Evolutionary conservation across 169 alveolate species (phyloP).

Genomic region (Plasmodium malariae): DNA sequence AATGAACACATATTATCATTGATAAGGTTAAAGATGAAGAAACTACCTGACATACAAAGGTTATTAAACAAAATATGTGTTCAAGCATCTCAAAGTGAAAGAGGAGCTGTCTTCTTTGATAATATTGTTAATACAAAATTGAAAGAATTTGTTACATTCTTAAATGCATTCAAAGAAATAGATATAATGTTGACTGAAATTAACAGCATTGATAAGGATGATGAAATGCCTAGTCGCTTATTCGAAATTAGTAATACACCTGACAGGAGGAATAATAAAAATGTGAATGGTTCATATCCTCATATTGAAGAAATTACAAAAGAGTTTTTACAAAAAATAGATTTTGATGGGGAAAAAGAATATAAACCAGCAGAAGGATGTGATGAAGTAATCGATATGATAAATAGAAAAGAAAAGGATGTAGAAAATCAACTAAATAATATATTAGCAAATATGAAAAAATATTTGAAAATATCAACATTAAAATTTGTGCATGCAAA

Average conservation of each 20-base stretch:
- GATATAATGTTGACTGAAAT: constrained; percentile 78
- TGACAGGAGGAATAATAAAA: constrained; percentile 19
- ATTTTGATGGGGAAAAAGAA: constrained; percentile 80
- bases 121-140: constrained; percentile 83
- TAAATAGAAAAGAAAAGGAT: constrained; percentile 42
- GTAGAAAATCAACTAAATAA: constrained; percentile 54
- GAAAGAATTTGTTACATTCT: constrained; percentile 83
- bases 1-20: constrained; percentile 81
- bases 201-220: constrained; percentile 58
- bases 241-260: constrained; percentile 67
- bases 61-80: constrained; percentile 86
- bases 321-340: constrained; percentile 78
- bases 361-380: constrained; percentile 81
- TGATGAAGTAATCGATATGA: constrained; percentile 72
- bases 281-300: constrained; percentile 79
- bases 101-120: constrained; percentile 92
- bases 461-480: constrained; percentile 51
- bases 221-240: constrained; percentile 31
- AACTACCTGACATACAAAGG: constrained; percentile 90
- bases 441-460: constrained; percentile 65
- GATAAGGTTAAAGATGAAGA: constrained; percentile 78
- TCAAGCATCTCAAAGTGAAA: constrained; percentile 88
- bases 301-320: constrained; percentile 76
- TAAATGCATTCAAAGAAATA: constrained; percentile 80
- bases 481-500: constrained; percentile 86